Evolutionary conservation across 176 grass and related monocot genomes (phyloP).

Genomic region (Puccinellia tenuiflora): DNA sequence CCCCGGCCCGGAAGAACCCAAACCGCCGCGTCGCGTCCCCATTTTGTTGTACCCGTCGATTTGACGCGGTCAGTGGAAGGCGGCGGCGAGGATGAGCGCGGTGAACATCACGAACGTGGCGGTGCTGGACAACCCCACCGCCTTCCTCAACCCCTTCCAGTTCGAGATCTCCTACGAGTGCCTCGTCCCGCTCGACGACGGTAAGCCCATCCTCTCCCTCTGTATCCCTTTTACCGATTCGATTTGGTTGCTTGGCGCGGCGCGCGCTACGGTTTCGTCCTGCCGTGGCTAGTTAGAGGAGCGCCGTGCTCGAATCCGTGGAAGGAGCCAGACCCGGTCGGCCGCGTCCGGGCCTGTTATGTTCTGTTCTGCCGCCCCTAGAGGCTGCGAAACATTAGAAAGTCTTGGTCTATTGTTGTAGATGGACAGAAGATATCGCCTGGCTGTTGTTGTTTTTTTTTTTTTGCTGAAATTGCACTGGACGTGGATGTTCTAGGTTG

Average conservation of each 20-base stretch:
- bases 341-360: not conserved
- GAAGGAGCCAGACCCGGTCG: not conserved
- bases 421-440: too few relatives aligned
- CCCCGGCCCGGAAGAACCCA: not conserved
- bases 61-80: not conserved
- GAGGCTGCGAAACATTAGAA: too few relatives aligned
- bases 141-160: constrained; percentile 97
- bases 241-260: not conserved
- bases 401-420: too few relatives aligned
- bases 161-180: constrained; percentile 99
- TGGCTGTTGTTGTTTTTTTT: too few relatives aligned
- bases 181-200: constrained; percentile 89
- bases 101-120: constrained; percentile 99
- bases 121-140: constrained; percentile 92
- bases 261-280: constrained; percentile 28
- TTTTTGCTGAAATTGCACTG: too few relatives aligned
- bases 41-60: not conserved
- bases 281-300: not conserved
- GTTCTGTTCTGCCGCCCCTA: not conserved
- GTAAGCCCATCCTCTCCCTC: not conserved
- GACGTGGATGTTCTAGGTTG: too few relatives aligned
- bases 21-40: not conserved
- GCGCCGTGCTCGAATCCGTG: not conserved
- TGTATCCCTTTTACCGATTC: not conserved
- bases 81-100: constrained; percentile 74